Conservation (phyloP, 2,329 filamentous ascomycete species). For the Colletotrichum karsti region DNA sequence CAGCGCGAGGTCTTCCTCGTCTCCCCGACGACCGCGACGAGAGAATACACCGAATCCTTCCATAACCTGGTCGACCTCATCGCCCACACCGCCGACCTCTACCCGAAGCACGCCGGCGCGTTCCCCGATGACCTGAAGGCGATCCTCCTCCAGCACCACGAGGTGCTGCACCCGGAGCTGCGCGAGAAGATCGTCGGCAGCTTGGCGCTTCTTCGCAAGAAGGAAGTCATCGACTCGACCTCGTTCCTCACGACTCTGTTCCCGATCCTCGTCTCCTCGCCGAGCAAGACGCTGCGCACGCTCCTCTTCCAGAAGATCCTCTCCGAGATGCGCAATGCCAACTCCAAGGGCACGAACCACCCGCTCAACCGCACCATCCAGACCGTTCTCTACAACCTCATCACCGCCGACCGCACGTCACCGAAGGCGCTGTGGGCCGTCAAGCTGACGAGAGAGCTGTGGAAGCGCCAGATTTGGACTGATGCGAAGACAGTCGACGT, state of each 20-base stretch:
- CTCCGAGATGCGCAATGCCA: conserved; percentile 87
- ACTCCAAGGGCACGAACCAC: conserved; percentile 89
- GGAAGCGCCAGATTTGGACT: conserved; percentile 96
- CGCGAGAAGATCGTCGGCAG: conserved; percentile 95
- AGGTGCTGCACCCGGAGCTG: conserved; percentile 81
- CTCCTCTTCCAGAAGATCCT: conserved; percentile 90
- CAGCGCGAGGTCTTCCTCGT: conserved; percentile 91
- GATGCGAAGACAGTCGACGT: conserved; percentile 96
- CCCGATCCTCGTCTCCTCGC: conserved; percentile 89
- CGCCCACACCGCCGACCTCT: conserved; percentile 93
- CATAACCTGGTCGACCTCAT: conserved; percentile 94
- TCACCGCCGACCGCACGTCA: conserved; percentile 85
- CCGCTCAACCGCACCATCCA: conserved; percentile 93
- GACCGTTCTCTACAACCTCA: conserved; percentile 89
- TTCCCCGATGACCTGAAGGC: conserved; percentile 85
- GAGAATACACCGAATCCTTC: conserved; percentile 83
- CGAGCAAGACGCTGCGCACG: conserved; percentile 86
- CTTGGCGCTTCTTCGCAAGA: conserved; percentile 85
- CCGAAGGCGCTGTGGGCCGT: conserved; percentile 94
- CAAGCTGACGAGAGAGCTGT: conserved; percentile 93
- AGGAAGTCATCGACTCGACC: conserved; percentile 89
- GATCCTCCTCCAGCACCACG: conserved; percentile 84
- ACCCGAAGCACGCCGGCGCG: conserved; percentile 78
- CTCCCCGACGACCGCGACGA: conserved; percentile 80
- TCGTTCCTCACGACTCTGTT: conserved; percentile 90